These are phyloP conservation scores for Anacardium occidentale DNA, from an alignment of 345 rosid species.

Conservation along the genomic window DNA sequence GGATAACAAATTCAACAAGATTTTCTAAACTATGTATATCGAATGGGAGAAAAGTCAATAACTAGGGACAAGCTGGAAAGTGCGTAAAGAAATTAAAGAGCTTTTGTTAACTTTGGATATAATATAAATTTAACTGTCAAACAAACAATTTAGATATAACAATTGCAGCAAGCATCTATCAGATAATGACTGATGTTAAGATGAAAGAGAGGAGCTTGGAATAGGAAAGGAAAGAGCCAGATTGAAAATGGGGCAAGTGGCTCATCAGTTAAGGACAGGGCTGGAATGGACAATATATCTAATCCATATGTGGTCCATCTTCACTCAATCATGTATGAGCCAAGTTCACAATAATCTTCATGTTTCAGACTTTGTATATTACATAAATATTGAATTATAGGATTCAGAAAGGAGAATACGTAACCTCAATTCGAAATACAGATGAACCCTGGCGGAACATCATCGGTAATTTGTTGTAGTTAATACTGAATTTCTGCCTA, in stretches of 20 bases:
- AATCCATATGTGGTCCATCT: not conserved
- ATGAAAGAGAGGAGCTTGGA: not conserved
- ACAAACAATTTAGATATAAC: too few species aligned
- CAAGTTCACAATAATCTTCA: not conserved
- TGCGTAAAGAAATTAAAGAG: not conserved
- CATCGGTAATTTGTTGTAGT: slow-evolving; percentile 54
- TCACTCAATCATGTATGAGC: not conserved
- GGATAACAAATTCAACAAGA: not conserved
- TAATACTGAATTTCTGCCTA: slow-evolving; percentile 55
- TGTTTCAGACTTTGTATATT: not conserved
- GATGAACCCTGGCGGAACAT: slow-evolving; percentile 84
- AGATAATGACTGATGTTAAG: not conserved
- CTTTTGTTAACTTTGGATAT: too few species aligned
- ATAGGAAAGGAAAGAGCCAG: not conserved
- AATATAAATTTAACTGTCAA: too few species aligned
- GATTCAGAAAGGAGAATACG: slow-evolving; percentile 1
- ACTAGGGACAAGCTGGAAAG: not conserved
- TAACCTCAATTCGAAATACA: slow-evolving; percentile 45
- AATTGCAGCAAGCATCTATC: not conserved
- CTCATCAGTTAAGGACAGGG: not conserved
- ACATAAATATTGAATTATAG: not conserved
- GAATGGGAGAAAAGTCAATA: not conserved
- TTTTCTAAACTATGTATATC: not conserved
- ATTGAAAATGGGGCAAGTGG: not conserved
- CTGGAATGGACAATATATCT: not conserved